These are phyloP conservation scores for Tephrocybe sp. DNA, from an alignment of 768 basidiomycete genomes.

Conservation along the genomic window DNA sequence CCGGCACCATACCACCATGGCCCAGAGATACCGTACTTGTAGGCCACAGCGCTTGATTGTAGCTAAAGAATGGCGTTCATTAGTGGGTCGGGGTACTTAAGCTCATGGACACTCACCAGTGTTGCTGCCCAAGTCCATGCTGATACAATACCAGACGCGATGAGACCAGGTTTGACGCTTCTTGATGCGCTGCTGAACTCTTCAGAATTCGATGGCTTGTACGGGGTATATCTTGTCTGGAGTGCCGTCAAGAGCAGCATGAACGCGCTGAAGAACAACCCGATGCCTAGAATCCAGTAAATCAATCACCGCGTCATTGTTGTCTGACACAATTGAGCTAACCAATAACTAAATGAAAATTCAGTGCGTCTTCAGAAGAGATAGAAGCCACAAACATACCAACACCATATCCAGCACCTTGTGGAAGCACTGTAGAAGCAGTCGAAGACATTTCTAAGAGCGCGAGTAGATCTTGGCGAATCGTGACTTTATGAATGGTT, in stretches of 20 bases:
- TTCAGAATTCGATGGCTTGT: conserved; percentile 77
- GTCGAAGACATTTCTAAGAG: too few species aligned
- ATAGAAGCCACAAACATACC: too few species aligned
- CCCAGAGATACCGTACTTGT: conserved; percentile 81
- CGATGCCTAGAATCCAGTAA: conserved; percentile 59
- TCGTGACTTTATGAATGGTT: too few species aligned
- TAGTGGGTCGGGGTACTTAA: too few species aligned
- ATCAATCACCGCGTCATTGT: too few species aligned
- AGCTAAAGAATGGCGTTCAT: conserved; percentile 33
- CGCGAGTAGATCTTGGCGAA: too few species aligned
- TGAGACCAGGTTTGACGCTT: conserved; percentile 87
- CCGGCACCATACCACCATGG: conserved; percentile 93
- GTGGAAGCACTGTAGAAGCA: too few species aligned
- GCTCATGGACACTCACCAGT: conserved; percentile 39
- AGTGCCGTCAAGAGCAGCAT: conserved; percentile 79
- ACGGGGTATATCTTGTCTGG: conserved; percentile 82
- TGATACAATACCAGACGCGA: conserved; percentile 89
- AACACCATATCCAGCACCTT: too few species aligned
- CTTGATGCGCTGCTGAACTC: conserved; percentile 83
- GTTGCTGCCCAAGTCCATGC: conserved; percentile 94
- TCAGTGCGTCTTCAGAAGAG: too few species aligned
- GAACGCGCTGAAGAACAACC: conserved; percentile 82
- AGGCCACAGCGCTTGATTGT: conserved; percentile 82
- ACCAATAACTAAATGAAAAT: too few species aligned
- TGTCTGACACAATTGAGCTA: too few species aligned